phyloP scores from a whole-genome alignment of 495 filamentous ascomycete genomes.

The Penicillium crystallinum region DNA sequence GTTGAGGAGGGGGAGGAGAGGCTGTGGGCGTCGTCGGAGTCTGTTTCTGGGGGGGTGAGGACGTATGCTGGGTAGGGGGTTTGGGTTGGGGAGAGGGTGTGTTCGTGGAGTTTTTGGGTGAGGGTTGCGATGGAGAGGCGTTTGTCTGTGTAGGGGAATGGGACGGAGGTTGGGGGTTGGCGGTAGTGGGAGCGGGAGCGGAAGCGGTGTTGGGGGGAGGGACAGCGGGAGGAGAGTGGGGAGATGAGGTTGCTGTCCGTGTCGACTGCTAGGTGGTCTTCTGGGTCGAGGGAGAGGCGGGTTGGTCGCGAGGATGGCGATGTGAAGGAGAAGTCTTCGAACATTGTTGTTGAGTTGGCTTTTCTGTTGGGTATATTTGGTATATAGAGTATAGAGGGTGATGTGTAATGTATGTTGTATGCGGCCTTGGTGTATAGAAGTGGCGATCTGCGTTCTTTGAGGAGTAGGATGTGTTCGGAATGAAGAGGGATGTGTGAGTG shows the following conservation, averaged over 20 bases:
- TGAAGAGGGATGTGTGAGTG: not conserved
- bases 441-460: too few species aligned
- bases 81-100: constrained; percentile 25
- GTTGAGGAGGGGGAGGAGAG: constrained; percentile 29
- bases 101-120: constrained; percentile 44
- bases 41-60: constrained; percentile 42
- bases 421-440: too few species aligned
- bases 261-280: constrained; percentile 38
- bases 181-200: constrained; percentile 31
- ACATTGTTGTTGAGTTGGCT: constrained; percentile 28
- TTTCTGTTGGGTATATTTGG: not conserved
- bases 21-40: constrained; percentile 35
- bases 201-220: constrained; percentile 40
- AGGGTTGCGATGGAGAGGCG: constrained; percentile 42
- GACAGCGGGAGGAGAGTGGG: constrained; percentile 43
- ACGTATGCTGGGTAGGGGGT: constrained; percentile 22
- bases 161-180: constrained; percentile 42
- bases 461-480: not conserved
- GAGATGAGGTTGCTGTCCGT: constrained; percentile 38
- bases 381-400: not conserved
- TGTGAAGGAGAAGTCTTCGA: constrained; percentile 45
- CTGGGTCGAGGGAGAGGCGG: constrained; percentile 32
- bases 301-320: constrained; percentile 35
- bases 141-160: constrained; percentile 33
- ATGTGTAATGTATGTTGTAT: too few species aligned